These are phyloP conservation scores for Paramyrothecium sp. DNA, from an alignment of 2,329 filamentous ascomycete genomes.

Conservation along the genomic window DNA sequence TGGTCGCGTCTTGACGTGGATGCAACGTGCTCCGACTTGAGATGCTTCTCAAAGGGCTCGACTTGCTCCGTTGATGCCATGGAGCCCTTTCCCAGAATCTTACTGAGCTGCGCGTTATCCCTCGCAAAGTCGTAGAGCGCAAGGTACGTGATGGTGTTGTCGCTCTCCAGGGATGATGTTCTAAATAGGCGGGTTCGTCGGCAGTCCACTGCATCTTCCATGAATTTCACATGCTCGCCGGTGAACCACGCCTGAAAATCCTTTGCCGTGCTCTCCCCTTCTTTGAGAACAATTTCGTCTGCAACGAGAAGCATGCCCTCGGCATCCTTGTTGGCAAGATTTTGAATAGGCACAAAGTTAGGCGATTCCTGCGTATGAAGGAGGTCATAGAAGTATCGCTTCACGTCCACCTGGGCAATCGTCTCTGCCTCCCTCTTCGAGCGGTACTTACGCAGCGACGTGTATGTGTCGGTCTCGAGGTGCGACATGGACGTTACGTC, in stretches of 20 bases:
- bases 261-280: slow-evolving; percentile 45
- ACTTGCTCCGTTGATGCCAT: slow-evolving; percentile 61
- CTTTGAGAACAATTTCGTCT: slow-evolving; percentile 56
- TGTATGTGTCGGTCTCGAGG: slow-evolving; percentile 70
- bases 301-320: slow-evolving; percentile 61
- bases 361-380: slow-evolving; percentile 54
- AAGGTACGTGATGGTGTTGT: slow-evolving; percentile 53
- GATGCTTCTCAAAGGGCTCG: slow-evolving; percentile 51
- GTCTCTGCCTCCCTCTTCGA: slow-evolving; percentile 52
- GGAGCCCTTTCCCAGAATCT: slow-evolving; percentile 61
- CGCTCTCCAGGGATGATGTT: slow-evolving; percentile 61
- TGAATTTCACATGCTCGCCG: slow-evolving; percentile 70
- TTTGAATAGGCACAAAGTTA: slow-evolving; percentile 59
- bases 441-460: slow-evolving; percentile 57
- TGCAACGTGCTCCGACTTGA: slow-evolving; percentile 42
- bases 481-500: slow-evolving; percentile 74
- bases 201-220: slow-evolving; percentile 78
- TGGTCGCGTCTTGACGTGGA: slow-evolving; percentile 60
- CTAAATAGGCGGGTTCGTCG: slow-evolving; percentile 69
- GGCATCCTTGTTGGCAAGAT: slow-evolving; percentile 56
- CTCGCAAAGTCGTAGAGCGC: slow-evolving; percentile 71
- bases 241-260: slow-evolving; percentile 67
- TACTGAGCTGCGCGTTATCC: slow-evolving; percentile 61
- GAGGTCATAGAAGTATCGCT: slow-evolving; percentile 69
- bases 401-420: slow-evolving; percentile 60